Evolutionary conservation across 352 stramenopile genomes (phyloP).

Genomic region (Phytophthora melonis): DNA sequence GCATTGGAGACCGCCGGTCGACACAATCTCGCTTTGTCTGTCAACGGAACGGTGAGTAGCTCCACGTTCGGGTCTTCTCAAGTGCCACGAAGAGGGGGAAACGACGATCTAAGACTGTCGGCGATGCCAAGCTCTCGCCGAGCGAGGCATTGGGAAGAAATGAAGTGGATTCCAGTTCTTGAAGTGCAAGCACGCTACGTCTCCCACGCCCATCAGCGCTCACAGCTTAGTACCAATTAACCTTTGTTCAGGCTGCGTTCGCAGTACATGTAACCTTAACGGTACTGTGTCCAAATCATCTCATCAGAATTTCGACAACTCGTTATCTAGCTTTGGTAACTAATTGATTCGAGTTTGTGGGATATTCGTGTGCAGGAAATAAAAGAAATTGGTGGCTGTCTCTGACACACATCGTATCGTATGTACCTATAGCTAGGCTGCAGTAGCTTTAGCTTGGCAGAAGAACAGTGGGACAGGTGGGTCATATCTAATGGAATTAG

Average conservation of each 20-base stretch:
- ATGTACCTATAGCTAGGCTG: too few species aligned
- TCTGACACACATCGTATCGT: too few species aligned
- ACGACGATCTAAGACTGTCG: background rate
- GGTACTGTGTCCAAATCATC: background rate
- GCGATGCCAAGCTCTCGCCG: background rate
- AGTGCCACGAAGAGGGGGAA: background rate
- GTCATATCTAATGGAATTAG: too few species aligned
- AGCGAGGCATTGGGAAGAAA: background rate
- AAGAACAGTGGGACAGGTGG: too few species aligned
- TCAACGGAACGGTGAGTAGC: background rate
- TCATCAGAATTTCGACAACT: background rate
- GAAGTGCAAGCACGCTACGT: background rate
- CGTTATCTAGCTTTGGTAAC: background rate
- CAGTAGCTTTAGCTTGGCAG: too few species aligned
- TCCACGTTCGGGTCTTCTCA: background rate
- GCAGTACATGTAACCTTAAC: too few species aligned
- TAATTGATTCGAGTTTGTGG: too few species aligned
- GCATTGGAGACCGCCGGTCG: too few species aligned
- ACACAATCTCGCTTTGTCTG: background rate
- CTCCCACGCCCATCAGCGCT: background rate
- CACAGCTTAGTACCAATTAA: too few species aligned
- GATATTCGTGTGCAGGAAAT: too few species aligned
- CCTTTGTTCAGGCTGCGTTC: background rate
- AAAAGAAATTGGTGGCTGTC: too few species aligned
- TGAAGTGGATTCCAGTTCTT: background rate